These are phyloP conservation scores for Tephrocybe rancida DNA, from an alignment of 768 basidiomycete species.

Conservation along the genomic window DNA sequence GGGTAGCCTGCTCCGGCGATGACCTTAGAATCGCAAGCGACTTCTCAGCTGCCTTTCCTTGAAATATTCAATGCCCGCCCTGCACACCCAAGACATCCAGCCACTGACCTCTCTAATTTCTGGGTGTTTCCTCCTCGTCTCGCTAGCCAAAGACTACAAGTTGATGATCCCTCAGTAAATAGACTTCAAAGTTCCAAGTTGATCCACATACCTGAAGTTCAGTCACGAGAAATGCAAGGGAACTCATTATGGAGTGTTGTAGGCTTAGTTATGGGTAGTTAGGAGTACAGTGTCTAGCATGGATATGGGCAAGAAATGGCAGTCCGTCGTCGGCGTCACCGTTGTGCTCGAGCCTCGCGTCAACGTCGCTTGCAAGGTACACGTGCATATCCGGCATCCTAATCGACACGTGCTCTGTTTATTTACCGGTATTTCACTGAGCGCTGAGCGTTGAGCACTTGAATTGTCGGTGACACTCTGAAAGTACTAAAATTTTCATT, in stretches of 20 bases:
- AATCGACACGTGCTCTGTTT: too few species aligned
- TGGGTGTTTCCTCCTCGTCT: slow-evolving; percentile 86
- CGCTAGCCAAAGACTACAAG: slow-evolving; percentile 77
- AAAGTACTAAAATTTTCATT: too few species aligned
- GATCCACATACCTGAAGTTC: slow-evolving; percentile 15
- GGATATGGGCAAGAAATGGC: too few species aligned
- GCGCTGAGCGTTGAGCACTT: too few species aligned
- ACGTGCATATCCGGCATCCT: too few species aligned
- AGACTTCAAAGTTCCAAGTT: neutral
- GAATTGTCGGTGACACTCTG: too few species aligned
- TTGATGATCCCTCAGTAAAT: neutral
- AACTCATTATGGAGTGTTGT: slow-evolving; percentile 18
- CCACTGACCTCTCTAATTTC: slow-evolving; percentile 87
- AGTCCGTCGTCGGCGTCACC: too few species aligned
- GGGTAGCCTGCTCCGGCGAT: slow-evolving; percentile 80
- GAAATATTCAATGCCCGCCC: slow-evolving; percentile 20
- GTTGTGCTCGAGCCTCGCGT: too few species aligned
- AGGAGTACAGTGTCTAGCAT: too few species aligned
- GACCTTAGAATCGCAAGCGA: slow-evolving; percentile 78
- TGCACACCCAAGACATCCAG: neutral
- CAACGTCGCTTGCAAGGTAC: too few species aligned
- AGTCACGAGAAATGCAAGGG: slow-evolving; percentile 18
- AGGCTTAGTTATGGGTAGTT: neutral
- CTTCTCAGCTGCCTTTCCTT: slow-evolving; percentile 78
- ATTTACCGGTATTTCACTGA: too few species aligned